A percentile compares a stretch with the other conserved stretches of the same genome.
Evolutionary conservation across 202 grass and related monocot species (phyloP).

Genomic region (Setaria viridis): DNA sequence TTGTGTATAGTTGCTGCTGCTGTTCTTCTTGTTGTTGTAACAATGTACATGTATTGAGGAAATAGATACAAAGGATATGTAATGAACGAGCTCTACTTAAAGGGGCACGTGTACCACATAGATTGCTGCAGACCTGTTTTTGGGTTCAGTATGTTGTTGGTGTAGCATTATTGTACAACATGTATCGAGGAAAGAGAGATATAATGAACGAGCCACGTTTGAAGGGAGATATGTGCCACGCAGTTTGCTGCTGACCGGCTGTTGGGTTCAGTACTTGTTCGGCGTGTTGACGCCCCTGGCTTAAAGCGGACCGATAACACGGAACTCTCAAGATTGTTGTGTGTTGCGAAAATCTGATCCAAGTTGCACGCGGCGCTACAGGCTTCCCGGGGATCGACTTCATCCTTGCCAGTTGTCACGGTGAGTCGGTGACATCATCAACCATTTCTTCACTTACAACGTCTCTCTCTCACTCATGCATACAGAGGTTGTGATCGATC

Average conservation of each 20-base stretch:
- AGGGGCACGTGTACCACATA: not conserved
- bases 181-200: not conserved
- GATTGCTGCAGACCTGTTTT: not conserved
- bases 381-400: too few relatives aligned
- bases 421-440: too few relatives aligned
- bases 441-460: too few relatives aligned
- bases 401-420: too few relatives aligned
- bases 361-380: too few relatives aligned
- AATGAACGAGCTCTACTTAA: not conserved
- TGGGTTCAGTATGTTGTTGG: not conserved
- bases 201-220: too few relatives aligned
- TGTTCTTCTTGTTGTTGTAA: slow-evolving; percentile 50
- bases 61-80: slow-evolving; percentile 23
- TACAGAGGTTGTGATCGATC: too few relatives aligned
- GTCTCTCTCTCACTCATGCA: too few relatives aligned
- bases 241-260: not conserved
- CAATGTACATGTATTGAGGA: slow-evolving; percentile 28
- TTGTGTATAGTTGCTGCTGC: not conserved
- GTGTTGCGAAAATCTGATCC: too few relatives aligned
- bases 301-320: too few relatives aligned
- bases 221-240: not conserved
- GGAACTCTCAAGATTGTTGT: too few relatives aligned
- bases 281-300: too few relatives aligned
- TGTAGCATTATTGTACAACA: not conserved
- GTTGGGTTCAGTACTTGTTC: not conserved